Evolutionary conservation across 305 asterid genomes (phyloP).

Genomic region (Fraxinus velutina): DNA sequence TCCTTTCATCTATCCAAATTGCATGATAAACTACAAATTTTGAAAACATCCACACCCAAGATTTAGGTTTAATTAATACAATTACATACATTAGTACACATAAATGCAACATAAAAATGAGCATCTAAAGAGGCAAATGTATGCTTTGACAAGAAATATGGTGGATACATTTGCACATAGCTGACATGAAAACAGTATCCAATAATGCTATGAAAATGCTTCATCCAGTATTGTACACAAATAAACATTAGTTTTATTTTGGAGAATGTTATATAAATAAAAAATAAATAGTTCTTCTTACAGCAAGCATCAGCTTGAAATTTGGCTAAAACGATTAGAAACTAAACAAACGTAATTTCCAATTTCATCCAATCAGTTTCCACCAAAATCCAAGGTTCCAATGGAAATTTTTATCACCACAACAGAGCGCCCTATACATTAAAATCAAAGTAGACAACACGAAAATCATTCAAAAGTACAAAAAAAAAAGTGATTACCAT

Average conservation of each 20-base stretch:
- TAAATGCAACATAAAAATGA: background rate
- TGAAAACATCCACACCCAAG: background rate
- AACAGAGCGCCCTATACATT: background rate
- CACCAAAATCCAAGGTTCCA: background rate
- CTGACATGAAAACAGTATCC: background rate
- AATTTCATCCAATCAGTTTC: background rate
- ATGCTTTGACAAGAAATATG: background rate
- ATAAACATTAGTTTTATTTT: background rate
- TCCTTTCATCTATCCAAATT: background rate
- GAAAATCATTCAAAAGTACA: background rate
- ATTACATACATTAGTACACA: background rate
- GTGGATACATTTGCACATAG: background rate
- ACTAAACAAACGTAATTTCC: background rate
- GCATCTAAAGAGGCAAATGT: background rate
- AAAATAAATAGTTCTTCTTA: background rate
- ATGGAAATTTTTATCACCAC: background rate
- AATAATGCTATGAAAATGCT: background rate
- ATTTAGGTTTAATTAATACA: background rate
- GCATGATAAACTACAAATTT: background rate
- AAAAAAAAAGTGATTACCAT: background rate
- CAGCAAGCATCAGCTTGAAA: background rate
- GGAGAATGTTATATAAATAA: background rate
- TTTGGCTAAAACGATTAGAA: background rate
- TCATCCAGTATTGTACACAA: background rate
- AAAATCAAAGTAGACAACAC: background rate